A percentile compares a stretch with the other conserved stretches of the same genome.
These are phyloP conservation scores for Endothia cerciana DNA, from an alignment of 2,329 filamentous ascomycete species.

Conservation along the genomic window DNA sequence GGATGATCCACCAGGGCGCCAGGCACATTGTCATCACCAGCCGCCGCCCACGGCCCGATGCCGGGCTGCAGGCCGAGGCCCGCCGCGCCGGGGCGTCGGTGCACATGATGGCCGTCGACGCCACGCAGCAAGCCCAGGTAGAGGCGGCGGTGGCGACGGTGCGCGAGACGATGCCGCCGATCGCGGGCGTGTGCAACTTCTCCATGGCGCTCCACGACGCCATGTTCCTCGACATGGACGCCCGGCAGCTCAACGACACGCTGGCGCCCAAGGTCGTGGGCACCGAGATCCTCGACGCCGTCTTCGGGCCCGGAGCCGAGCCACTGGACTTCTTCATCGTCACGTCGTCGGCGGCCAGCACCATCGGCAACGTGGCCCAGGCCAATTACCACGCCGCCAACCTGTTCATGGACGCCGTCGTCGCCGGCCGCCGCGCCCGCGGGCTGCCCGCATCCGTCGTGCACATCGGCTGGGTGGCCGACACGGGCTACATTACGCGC, in stretches of 20 bases:
- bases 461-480: slow-evolving; percentile 44
- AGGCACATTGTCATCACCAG: too few species aligned
- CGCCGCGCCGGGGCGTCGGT: too few species aligned
- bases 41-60: slow-evolving; percentile 14
- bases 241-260: slow-evolving; percentile 28
- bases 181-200: slow-evolving; percentile 22
- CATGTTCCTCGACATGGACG: slow-evolving; percentile 15
- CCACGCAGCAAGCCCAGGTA: too few species aligned
- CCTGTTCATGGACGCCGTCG: slow-evolving; percentile 43
- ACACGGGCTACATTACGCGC: slow-evolving; percentile 46
- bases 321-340: slow-evolving; percentile 38
- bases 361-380: slow-evolving; percentile 40
- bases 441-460: slow-evolving; percentile 44
- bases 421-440: slow-evolving; percentile 38
- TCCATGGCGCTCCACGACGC: slow-evolving; percentile 27
- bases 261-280: slow-evolving; percentile 36
- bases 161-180: slow-evolving; percentile 1
- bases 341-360: slow-evolving; percentile 35
- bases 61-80: too few species aligned
- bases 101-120: too few species aligned
- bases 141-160: slow-evolving; percentile 1
- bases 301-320: slow-evolving; percentile 3
- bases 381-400: slow-evolving; percentile 49
- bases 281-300: slow-evolving; percentile 27
- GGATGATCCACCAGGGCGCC: too few species aligned